phyloP scores from a whole-genome alignment of 73 alveolate species.

The Paramecium sexaurelia region DNA sequence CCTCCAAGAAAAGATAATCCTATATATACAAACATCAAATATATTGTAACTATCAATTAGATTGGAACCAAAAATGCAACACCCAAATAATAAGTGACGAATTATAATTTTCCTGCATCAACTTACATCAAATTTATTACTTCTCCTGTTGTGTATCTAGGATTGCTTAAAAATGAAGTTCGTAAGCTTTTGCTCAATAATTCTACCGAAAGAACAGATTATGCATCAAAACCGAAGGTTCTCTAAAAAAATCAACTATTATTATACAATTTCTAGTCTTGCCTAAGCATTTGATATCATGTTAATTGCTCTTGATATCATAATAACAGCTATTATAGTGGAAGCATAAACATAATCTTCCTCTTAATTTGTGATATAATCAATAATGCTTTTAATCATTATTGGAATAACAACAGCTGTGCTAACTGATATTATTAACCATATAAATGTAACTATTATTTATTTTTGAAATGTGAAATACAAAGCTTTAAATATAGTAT shows the following conservation, averaged over 20 bases:
- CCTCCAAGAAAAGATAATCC: slow-evolving; percentile 66
- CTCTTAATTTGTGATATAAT: not conserved
- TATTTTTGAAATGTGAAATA: not conserved
- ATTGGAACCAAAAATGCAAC: slow-evolving; percentile 43
- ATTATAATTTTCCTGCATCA: slow-evolving; percentile 57
- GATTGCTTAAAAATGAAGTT: slow-evolving; percentile 36
- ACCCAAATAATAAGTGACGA: slow-evolving; percentile 7
- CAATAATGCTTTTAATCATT: slow-evolving; percentile 54
- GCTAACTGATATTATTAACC: not conserved
- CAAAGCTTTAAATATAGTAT: not conserved
- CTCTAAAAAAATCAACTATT: not conserved
- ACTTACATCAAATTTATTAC: slow-evolving; percentile 61
- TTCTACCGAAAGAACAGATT: slow-evolving; percentile 29
- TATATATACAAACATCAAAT: slow-evolving; percentile 56
- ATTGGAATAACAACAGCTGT: slow-evolving; percentile 22
- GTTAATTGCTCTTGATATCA: slow-evolving; percentile 34
- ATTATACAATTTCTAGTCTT: slow-evolving; percentile 22
- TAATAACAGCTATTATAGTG: not conserved
- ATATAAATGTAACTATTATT: not conserved
- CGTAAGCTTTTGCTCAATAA: slow-evolving; percentile 42
- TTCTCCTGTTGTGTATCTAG: slow-evolving; percentile 18
- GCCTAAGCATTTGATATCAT: slow-evolving; percentile 32
- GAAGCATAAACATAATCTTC: slow-evolving; percentile 45
- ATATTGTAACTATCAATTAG: slow-evolving; percentile 24
- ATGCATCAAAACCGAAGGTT: slow-evolving; percentile 56